Conservation (phyloP, 129 eudicot species). For the Chrysanthemum makinoi region DNA sequence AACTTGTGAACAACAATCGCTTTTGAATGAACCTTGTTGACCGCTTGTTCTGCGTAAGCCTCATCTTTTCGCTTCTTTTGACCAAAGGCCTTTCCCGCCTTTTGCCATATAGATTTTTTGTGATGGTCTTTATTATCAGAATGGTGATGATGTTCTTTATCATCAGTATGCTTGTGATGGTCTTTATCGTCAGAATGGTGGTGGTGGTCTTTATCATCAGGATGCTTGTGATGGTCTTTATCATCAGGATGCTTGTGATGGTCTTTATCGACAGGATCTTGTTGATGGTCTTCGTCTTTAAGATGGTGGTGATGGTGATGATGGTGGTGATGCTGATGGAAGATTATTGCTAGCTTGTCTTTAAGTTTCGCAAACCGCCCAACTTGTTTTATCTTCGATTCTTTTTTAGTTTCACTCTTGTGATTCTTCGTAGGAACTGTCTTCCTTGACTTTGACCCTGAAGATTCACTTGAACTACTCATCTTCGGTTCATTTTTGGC, state of each 20-base stretch:
- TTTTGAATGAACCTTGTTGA: constrained; percentile 16
- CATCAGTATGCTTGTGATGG: not conserved
- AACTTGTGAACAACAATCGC: constrained; percentile 25
- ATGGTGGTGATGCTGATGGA: constrained; percentile 77
- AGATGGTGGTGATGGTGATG: constrained; percentile 57
- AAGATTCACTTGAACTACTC: not conserved
- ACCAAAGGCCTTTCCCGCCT: constrained; percentile 29
- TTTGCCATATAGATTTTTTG: constrained; percentile 34
- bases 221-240: not conserved
- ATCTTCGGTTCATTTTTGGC: not conserved
- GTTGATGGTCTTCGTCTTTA: too few species aligned
- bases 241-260: not conserved
- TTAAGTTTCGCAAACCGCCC: constrained; percentile 49
- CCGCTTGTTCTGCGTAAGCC: constrained; percentile 24
- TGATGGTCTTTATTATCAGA: constrained; percentile 2
- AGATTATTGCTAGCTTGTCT: constrained; percentile 59
- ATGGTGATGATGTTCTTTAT: not conserved
- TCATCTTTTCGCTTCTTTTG: constrained; percentile 13
- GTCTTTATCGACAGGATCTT: not conserved
- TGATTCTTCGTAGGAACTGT: constrained; percentile 12
- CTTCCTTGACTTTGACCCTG: constrained; percentile 12
- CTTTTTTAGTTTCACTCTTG: constrained; percentile 11
- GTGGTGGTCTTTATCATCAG: constrained; percentile 1
- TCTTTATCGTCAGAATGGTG: not conserved
- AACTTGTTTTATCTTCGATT: constrained; percentile 18